These are phyloP conservation scores for Scedosporium dehoogii DNA, from an alignment of 2,329 filamentous ascomycete species.

Conservation along the genomic window DNA sequence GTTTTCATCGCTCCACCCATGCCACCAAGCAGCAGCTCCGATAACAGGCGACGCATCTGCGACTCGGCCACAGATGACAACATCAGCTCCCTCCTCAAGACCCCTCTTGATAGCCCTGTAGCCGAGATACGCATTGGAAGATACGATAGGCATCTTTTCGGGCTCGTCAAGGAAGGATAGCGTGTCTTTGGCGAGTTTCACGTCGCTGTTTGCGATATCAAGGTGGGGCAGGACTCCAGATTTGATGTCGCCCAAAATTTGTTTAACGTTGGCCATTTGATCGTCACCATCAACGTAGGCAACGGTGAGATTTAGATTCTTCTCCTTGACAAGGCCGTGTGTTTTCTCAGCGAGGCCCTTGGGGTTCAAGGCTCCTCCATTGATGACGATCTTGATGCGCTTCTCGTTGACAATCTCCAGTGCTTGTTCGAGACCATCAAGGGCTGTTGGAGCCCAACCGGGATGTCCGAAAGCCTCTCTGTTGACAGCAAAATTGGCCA, in stretches of 20 bases:
- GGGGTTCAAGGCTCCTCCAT: conserved; percentile 47
- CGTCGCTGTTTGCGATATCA: conserved; percentile 11
- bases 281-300: conserved; percentile 29
- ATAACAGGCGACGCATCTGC: conserved; percentile 43
- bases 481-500: conserved; percentile 14
- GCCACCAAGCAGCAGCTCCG: conserved; percentile 45
- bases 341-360: conserved; percentile 32
- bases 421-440: conserved; percentile 15
- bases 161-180: conserved; percentile 11
- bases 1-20: conserved; percentile 36
- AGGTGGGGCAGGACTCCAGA: conserved; percentile 7
- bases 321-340: conserved; percentile 17
- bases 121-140: conserved; percentile 35
- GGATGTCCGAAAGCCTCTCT: not conserved
- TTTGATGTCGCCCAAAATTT: conserved; percentile 17
- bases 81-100: conserved; percentile 31
- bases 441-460: conserved; percentile 14
- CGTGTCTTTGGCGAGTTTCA: conserved; percentile 12
- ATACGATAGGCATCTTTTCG: conserved; percentile 8
- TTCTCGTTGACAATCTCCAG: conserved; percentile 28
- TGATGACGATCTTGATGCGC: conserved; percentile 43
- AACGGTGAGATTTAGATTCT: conserved; percentile 21
- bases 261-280: not conserved
- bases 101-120: conserved; percentile 35
- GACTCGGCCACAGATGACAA: conserved; percentile 38